These are phyloP conservation scores for Aspergillus avenaceus DNA, from an alignment of 495 filamentous ascomycete species.

Conservation along the genomic window DNA sequence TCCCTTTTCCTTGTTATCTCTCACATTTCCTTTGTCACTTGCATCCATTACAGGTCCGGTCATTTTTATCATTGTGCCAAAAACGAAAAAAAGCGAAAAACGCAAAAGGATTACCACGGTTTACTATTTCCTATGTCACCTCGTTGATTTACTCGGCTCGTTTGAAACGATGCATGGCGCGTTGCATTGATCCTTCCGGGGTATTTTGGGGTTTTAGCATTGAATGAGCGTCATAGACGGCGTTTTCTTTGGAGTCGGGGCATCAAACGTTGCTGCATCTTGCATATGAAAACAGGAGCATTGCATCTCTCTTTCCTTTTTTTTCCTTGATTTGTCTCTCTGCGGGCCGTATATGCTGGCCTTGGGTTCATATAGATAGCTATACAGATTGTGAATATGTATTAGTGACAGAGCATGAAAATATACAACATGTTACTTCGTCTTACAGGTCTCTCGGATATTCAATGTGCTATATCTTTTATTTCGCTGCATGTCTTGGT, in stretches of 20 bases:
- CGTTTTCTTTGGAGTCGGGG: constrained; percentile 10
- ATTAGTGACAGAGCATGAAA: too few species aligned
- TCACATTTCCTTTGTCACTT: constrained; percentile 11
- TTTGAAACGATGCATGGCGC: constrained; percentile 11
- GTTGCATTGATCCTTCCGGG: constrained; percentile 6
- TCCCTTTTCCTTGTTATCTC: not conserved
- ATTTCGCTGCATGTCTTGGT: too few species aligned
- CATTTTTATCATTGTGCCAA: not conserved
- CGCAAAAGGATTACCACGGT: not conserved
- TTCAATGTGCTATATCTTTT: too few species aligned
- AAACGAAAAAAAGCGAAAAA: not conserved
- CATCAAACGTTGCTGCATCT: constrained; percentile 7
- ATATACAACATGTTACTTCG: too few species aligned
- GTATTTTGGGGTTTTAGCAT: constrained; percentile 8
- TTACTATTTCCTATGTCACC: constrained; percentile 3
- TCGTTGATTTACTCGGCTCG: not conserved
- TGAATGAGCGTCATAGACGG: constrained; percentile 13
- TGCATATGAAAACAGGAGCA: constrained; percentile 4
- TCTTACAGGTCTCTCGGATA: too few species aligned
- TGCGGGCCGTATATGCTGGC: not conserved
- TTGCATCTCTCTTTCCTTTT: not conserved
- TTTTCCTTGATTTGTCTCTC: not conserved
- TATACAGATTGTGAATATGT: not conserved
- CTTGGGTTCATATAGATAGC: not conserved
- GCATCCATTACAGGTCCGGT: not conserved